phyloP scores from a whole-genome alignment of 257 asterid species.

The Eucommia ulmoides region DNA sequence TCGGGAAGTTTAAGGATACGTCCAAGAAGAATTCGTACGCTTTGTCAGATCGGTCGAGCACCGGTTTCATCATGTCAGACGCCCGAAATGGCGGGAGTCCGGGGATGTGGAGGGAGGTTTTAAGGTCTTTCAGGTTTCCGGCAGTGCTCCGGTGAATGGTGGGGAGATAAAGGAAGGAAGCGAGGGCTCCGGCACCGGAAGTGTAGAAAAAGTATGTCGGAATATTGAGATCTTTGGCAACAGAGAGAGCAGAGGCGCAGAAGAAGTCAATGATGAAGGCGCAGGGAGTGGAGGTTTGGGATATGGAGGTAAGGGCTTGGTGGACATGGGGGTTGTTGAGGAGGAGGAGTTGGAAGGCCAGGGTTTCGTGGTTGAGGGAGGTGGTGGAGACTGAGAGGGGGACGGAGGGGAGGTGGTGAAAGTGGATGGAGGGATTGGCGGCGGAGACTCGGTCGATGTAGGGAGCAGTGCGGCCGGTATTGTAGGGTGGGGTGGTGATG shows the following conservation, averaged over 20 bases:
- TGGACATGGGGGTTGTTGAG: conserved; percentile 32
- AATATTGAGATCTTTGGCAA: conserved; percentile 19
- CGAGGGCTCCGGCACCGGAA: conserved; percentile 27
- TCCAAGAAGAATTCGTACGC: neutral
- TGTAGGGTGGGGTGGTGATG: conserved; percentile 17
- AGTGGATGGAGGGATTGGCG: conserved; percentile 41
- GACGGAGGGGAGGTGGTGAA: conserved; percentile 40
- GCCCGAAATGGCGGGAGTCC: conserved; percentile 33
- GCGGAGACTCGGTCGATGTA: conserved; percentile 37
- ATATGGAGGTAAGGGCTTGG: conserved; percentile 25
- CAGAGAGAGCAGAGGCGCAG: conserved; percentile 20
- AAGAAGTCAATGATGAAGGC: conserved; percentile 56
- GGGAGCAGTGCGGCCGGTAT: conserved; percentile 41
- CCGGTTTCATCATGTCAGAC: conserved; percentile 15
- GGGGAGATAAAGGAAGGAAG: conserved; percentile 20
- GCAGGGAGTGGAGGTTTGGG: conserved; percentile 12
- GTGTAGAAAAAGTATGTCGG: conserved; percentile 43
- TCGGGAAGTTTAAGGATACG: neutral
- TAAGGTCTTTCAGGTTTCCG: conserved; percentile 30
- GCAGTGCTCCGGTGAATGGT: conserved; percentile 13
- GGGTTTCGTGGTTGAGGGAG: conserved; percentile 32
- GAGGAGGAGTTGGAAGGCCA: conserved; percentile 23
- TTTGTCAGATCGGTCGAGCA: neutral
- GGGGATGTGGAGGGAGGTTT: conserved; percentile 22
- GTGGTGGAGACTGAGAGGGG: conserved; percentile 13